Evolutionary conservation across 805 yeast species (phyloP), one percentile per base, ranked within the genome.

Genomic region (Wickerhamomyces alni): DNA sequence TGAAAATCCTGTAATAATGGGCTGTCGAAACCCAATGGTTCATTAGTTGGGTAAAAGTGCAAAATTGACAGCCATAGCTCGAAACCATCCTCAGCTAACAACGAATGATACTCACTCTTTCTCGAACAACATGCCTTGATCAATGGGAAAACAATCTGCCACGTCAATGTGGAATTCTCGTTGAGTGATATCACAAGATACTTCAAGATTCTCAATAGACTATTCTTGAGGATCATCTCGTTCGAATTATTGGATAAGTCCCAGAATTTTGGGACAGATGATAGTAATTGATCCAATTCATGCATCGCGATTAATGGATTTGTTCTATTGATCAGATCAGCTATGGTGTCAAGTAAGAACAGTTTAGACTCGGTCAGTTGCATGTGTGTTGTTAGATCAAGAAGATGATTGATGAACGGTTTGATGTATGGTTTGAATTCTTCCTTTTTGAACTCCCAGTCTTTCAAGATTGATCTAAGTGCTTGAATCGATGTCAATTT

Each of bases 81-180:
- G 54, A 75, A 78, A 0, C 94, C 96, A 62, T 89, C 97, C 55
- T 89, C 97, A 16, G 82, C 71, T 9, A 89, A 58, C 38, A 85
- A 65, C 2, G 74, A 63, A 43, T 75, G 73, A 38, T 64, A 67
- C 17, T 71, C 70, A 1, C 87, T 74, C 17, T 66, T 65, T 1
- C 80, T 72, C 47, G 85, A 78, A 51, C 93, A 81, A 35, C 82
- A 74, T 8, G 67, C 61, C 11, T 65, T 62, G 19, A 88, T 69
- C 42, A 87, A 62, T 1, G 95, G 93, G 11, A 86, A 50, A 1
- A 82, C 70, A 24, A 82, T 74, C 4, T 69, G 61, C 66, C 70
- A 65, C 1, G 70, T 80, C 59, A 41, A 74, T 59, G 50, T 65
- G 47, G 56, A 79, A 40, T 77, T 66, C 8, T 66, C 65, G 47